Conservation (phyloP, 345 rosid genomes). For the Excoecaria cochinchinensis region DNA sequence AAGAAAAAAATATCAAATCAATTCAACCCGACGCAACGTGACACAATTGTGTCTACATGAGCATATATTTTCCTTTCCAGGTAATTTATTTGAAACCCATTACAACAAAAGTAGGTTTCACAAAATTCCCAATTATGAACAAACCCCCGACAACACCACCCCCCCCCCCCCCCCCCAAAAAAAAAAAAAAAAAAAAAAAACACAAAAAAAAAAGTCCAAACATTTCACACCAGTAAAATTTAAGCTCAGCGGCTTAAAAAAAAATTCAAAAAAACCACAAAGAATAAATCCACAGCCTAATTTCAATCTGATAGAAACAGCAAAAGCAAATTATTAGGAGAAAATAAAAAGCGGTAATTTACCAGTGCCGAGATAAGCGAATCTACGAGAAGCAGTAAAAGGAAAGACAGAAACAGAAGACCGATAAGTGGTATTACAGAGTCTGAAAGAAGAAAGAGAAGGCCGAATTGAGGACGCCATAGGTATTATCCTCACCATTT, state of each 20-base stretch:
- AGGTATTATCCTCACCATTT: constrained; percentile 64
- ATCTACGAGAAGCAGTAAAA: constrained; percentile 39
- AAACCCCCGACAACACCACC: too few species aligned
- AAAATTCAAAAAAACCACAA: background rate
- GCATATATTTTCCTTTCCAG: background rate
- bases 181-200: background rate
- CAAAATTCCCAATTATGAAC: background rate
- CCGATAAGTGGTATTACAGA: constrained; percentile 40
- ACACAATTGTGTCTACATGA: background rate
- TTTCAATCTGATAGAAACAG: background rate
- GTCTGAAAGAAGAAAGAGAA: constrained; percentile 49
- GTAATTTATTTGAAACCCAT: background rate
- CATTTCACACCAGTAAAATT: background rate
- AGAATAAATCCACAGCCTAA: background rate
- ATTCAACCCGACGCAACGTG: background rate
- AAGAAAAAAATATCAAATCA: background rate
- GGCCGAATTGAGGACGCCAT: constrained; percentile 85
- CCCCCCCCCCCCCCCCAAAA: too few species aligned
- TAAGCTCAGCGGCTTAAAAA: background rate
- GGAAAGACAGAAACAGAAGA: constrained; percentile 35
- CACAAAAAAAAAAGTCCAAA: background rate
- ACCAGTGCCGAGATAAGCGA: constrained; percentile 50
- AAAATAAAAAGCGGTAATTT: background rate
- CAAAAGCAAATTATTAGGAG: background rate
- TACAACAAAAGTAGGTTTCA: background rate